Evolutionary conservation across 805 yeast species (phyloP), one percentile per base, ranked within the genome.

Genomic region (Saturnispora sekii): DNA sequence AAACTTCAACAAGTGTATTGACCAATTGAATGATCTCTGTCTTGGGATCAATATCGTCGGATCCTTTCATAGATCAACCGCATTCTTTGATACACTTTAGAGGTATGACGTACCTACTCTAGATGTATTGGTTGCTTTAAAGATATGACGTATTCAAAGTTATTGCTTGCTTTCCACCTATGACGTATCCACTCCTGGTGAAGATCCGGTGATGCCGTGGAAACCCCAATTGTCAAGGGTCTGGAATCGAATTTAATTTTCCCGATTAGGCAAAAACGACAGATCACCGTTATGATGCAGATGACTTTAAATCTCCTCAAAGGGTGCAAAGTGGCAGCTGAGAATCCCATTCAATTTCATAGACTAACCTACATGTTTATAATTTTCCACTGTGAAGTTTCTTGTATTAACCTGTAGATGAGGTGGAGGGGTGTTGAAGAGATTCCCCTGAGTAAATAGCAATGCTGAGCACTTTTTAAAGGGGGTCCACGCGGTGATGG

Each of bases 41-140:
- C 58, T 69, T 43, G 73, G 71, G 34, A 64, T 79, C 57, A 75
- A 73, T 9, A 67, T 77, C 3, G 65, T 85, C 56, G 93, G 94
- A 9, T 51, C 64, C 1, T 63, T 60, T 50, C 43, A 52, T 16
- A 53, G 65, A 45, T 54, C 57, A 38, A 40, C 51, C 21, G 50
- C 47, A 41, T 61, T 57, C 33, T 60, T 59, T 40, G 49, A 53
- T 21, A 57, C 41, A 10, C 16, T 43, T 16, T 43, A 37, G 28
- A 21, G 26, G 26, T 2, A 21, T 21, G 26, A 21, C 26, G 26
- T 21, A 18, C 3, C 21, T 18, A 21, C 26, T 21, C n/a, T 6
- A 21, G 35, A 33, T 11, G 17, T 33, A 33, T 33, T 33, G 15
- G 35, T 33, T 15, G 15, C 17, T 33, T 33, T 5, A 10, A 15